Conservation (phyloP, 768 basidiomycete species). For the Mycena amicta region DNA sequence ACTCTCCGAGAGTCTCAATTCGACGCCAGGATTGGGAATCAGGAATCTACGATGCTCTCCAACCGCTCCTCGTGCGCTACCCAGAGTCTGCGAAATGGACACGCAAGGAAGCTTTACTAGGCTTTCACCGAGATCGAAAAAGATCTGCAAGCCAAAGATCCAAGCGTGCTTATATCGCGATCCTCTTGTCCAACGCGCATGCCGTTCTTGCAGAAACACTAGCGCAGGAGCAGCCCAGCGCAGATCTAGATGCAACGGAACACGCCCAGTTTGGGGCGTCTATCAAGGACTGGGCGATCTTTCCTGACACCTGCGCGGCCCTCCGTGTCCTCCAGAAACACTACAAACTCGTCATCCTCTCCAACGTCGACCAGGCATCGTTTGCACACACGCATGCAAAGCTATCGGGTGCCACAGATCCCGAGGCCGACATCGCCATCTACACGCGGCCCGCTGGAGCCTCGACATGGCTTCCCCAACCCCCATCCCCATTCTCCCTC, state of each 20-base stretch:
- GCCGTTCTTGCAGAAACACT: slow-evolving; percentile 40
- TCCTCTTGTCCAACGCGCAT: slow-evolving; percentile 57
- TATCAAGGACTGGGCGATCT: slow-evolving; percentile 63
- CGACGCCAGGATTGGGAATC: slow-evolving; percentile 82
- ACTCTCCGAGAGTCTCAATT: too few species aligned
- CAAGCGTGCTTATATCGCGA: slow-evolving; percentile 59
- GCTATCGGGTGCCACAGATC: slow-evolving; percentile 52
- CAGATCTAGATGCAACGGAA: slow-evolving; percentile 20
- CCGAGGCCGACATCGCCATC: slow-evolving; percentile 25
- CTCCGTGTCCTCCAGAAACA: slow-evolving; percentile 59
- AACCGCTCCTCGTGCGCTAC: slow-evolving; percentile 51
- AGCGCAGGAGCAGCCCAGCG: slow-evolving; percentile 20
- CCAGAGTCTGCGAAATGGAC: slow-evolving; percentile 45
- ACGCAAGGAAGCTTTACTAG: slow-evolving; percentile 52
- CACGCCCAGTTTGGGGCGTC: slow-evolving; percentile 61
- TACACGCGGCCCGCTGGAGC: slow-evolving; percentile 37
- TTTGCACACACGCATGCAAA: slow-evolving; percentile 61
- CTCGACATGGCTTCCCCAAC: slow-evolving; percentile 48
- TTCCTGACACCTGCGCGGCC: slow-evolving; percentile 66
- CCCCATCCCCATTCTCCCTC: slow-evolving; percentile 63
- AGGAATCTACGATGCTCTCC: slow-evolving; percentile 57
- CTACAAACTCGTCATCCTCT: slow-evolving; percentile 73
- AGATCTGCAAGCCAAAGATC: slow-evolving; percentile 60
- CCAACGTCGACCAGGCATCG: slow-evolving; percentile 71
- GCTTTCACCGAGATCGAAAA: slow-evolving; percentile 55